Evolutionary conservation across 139 green algal species (phyloP), one percentile per base, ranked within the genome.

Genomic region (Nannochloris sp.): DNA sequence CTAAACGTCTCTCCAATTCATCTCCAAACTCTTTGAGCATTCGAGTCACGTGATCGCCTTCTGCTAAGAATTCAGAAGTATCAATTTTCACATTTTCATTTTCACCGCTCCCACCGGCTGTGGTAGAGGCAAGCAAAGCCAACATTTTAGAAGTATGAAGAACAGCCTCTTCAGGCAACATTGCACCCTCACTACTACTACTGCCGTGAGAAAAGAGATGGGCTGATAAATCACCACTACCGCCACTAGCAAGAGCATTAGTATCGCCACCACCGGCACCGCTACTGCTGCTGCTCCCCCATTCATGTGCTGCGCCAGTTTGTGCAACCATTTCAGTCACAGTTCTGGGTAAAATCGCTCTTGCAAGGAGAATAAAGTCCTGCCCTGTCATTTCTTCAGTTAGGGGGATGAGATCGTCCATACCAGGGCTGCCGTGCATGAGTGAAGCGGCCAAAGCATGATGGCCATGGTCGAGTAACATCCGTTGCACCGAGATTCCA

Each of bases 11-110:
- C 19, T 84, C 69, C 68, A 84, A 57, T 3, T 14, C 14, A 57
- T 85, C 79, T 1, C 76, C 76, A 44, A 74, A 76, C n/a, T 70
- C 54, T 48, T 85, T 85, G 13, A 85, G 69, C 34, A 74, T 81
- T 29, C 72, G 57, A 6, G 76, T 84, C 4, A 81, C 68, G 54
- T 80, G 68, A 64, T 85, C 79, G 0, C 68, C 57, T 14, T 76
- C 76, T 56, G 72, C 68, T 13, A 81, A 58, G 27, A 75, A 65
- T 8, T 73, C 55, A 3, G 69, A 65, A 24, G 77, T 56, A 0
- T 54, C 44, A 23, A 66, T 59, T 25, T 57, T 36, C 25, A 19
- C 19, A 19, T 51, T 19, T 19, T 51, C 19, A 19, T 19, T 19
- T 51, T 51, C 19, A 27, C 19, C 42, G 42, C 19, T 19, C 19